A percentile compares a stretch with the other conserved stretches of the same genome.
Conservation (phyloP, 441 rosid genomes). For the Euphorbia neoarborescens region DNA sequence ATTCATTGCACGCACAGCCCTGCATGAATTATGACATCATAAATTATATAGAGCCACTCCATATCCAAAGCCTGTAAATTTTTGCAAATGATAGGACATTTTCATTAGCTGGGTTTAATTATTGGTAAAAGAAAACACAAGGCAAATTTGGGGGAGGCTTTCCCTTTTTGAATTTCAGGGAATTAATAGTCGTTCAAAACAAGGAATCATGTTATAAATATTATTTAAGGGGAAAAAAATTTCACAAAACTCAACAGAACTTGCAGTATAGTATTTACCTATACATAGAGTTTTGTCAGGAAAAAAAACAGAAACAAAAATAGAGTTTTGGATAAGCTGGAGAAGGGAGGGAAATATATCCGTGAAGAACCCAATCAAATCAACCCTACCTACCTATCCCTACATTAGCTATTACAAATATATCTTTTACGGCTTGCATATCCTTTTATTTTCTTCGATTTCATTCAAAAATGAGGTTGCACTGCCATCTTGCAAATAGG, state of each 20-base stretch:
- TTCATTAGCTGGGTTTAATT: background rate
- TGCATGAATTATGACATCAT: conserved; percentile 30
- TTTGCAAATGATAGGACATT: background rate
- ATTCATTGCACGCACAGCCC: conserved; percentile 98
- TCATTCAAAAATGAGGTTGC: conserved; percentile 1
- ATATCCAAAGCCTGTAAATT: conserved; percentile 1
- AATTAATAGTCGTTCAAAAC: background rate
- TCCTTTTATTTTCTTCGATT: background rate
- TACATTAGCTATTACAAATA: background rate
- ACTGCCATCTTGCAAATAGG: background rate
- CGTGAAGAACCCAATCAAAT: background rate
- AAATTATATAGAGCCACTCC: background rate
- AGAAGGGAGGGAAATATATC: background rate
- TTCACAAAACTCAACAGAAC: too few species aligned
- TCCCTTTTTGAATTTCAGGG: background rate
- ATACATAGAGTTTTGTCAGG: background rate
- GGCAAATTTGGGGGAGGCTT: conserved; percentile 1
- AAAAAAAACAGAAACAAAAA: background rate
- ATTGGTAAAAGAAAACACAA: background rate
- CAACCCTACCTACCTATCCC: background rate
- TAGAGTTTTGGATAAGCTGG: background rate
- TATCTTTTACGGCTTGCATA: background rate
- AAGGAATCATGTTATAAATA: too few species aligned
- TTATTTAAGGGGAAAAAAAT: too few species aligned
- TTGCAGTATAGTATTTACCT: too few species aligned